phyloP scores from a whole-genome alignment of 352 stramenopile species.

The Globisporangium cederbergense region DNA sequence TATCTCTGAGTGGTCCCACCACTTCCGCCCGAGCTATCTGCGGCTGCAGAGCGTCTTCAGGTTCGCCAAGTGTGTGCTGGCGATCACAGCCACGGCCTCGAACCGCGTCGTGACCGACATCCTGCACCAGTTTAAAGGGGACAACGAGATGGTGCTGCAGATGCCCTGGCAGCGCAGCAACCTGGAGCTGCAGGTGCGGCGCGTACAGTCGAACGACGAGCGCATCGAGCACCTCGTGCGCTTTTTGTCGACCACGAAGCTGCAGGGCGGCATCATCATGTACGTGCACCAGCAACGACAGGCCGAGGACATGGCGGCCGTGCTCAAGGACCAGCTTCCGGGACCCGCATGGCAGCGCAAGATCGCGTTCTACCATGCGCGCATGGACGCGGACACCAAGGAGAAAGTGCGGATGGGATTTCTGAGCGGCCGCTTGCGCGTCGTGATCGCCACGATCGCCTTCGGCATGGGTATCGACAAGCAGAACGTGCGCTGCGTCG shows the following conservation, averaged over 20 bases:
- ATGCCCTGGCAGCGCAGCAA: slow-evolving; percentile 78
- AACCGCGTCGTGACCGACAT: slow-evolving; percentile 73
- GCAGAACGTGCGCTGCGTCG: slow-evolving; percentile 95
- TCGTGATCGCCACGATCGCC: slow-evolving; percentile 96
- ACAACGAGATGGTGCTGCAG: slow-evolving; percentile 51
- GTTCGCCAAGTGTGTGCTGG: slow-evolving; percentile 76
- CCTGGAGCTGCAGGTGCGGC: slow-evolving; percentile 50
- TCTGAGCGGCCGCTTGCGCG: slow-evolving; percentile 76
- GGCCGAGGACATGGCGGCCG: slow-evolving; percentile 60
- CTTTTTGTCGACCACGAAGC: slow-evolving; percentile 24
- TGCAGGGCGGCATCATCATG: slow-evolving; percentile 62
- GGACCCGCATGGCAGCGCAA: slow-evolving; percentile 28
- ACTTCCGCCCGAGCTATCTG: slow-evolving; percentile 90
- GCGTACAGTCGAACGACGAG: slow-evolving; percentile 57
- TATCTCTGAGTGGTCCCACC: slow-evolving; percentile 93
- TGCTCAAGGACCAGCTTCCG: slow-evolving; percentile 58
- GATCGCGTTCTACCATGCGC: slow-evolving; percentile 91
- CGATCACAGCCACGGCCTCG: slow-evolving; percentile 92
- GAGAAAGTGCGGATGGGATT: slow-evolving; percentile 86
- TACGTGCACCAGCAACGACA: slow-evolving; percentile 84
- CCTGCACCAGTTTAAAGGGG: slow-evolving; percentile 43
- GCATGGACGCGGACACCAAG: slow-evolving; percentile 79
- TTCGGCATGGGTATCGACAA: slow-evolving; percentile 99
- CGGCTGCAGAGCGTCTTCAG: slow-evolving; percentile 53
- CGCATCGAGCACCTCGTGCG: slow-evolving; percentile 36